A percentile compares a stretch with the other conserved stretches of the same genome.
phyloP scores from a whole-genome alignment of 768 basidiomycete species.

The Tylopilus plumbeoviolaceoides region DNA sequence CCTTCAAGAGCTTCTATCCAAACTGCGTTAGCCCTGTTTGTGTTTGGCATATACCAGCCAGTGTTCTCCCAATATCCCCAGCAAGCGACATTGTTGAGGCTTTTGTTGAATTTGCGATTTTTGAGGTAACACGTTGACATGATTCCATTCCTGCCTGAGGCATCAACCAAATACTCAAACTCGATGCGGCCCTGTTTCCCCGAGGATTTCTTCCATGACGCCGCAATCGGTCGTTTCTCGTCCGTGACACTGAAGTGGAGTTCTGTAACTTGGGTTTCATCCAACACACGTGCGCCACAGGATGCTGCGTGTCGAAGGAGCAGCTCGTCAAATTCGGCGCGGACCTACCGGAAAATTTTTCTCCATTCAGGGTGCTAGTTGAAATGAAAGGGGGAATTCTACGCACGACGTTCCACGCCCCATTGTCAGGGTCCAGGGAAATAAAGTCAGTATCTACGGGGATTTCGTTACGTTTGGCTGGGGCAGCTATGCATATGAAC shows the following conservation, averaged over 20 bases:
- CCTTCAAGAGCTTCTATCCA: background rate
- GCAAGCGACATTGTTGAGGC: constrained; percentile 32
- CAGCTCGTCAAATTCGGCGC: constrained; percentile 6
- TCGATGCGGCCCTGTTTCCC: background rate
- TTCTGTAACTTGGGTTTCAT: constrained; percentile 9
- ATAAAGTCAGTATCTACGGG: constrained; percentile 7
- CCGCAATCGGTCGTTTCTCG: background rate
- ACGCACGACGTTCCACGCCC: constrained; percentile 6
- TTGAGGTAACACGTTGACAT: constrained; percentile 28
- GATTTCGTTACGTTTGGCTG: no score
- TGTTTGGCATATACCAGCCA: background rate
- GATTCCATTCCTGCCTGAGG: constrained; percentile 10
- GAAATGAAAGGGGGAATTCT: background rate
- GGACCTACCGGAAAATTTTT: background rate
- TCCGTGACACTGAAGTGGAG: background rate
- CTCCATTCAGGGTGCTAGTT: no score
- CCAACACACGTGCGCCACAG: background rate
- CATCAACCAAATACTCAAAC: constrained; percentile 10
- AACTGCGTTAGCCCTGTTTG: background rate
- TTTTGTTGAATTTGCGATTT: constrained; percentile 33
- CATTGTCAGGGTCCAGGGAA: constrained; percentile 1
- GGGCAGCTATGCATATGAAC: no score
- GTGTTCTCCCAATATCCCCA: background rate
- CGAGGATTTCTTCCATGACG: background rate
- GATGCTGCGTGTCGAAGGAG: background rate